A percentile compares a stretch with the other conserved stretches of the same genome.
Evolutionary conservation across 371 early-diverging fungal species (phyloP).

Genomic region (Chytridiales sp.): DNA sequence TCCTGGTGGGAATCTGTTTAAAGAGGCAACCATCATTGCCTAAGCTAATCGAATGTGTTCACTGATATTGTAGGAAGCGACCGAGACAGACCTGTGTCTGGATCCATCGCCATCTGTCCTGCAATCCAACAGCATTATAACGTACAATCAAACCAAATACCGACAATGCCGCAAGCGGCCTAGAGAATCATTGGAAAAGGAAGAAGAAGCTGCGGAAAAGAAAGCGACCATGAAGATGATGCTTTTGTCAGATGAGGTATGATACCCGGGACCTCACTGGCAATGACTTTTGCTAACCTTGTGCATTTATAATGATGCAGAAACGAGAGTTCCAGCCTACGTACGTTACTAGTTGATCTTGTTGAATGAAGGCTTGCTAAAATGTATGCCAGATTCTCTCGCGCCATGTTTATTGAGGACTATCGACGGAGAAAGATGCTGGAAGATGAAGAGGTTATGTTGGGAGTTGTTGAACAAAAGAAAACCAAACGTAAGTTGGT

Average conservation of each 20-base stretch:
- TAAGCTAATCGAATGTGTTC: background rate
- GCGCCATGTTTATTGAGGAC: slow-evolving; percentile 42
- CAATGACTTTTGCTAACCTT: background rate
- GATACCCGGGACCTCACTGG: background rate
- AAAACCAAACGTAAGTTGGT: slow-evolving; percentile 18
- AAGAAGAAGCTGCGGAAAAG: slow-evolving; percentile 33
- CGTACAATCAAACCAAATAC: slow-evolving; percentile 40
- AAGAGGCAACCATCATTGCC: background rate
- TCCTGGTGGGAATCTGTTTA: slow-evolving; percentile 18
- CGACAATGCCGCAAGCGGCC: slow-evolving; percentile 23
- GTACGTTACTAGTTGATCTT: slow-evolving; percentile 5
- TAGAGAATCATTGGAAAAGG: slow-evolving; percentile 23
- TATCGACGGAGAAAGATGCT: slow-evolving; percentile 36
- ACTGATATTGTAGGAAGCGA: slow-evolving; percentile 8
- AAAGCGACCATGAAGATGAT: slow-evolving; percentile 30
- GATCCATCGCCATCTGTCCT: slow-evolving; percentile 35
- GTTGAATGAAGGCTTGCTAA: background rate
- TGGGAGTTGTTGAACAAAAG: slow-evolving; percentile 34
- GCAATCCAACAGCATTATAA: slow-evolving; percentile 4
- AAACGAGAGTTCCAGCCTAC: slow-evolving; percentile 31
- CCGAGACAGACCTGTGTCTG: slow-evolving; percentile 30
- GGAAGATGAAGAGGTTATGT: slow-evolving; percentile 37
- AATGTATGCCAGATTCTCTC: slow-evolving; percentile 29
- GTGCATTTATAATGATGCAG: background rate
- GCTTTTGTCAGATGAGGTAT: slow-evolving; percentile 36